phyloP scores from a whole-genome alignment of 2,329 filamentous ascomycete species.

The Paecilomyces variotii region DNA sequence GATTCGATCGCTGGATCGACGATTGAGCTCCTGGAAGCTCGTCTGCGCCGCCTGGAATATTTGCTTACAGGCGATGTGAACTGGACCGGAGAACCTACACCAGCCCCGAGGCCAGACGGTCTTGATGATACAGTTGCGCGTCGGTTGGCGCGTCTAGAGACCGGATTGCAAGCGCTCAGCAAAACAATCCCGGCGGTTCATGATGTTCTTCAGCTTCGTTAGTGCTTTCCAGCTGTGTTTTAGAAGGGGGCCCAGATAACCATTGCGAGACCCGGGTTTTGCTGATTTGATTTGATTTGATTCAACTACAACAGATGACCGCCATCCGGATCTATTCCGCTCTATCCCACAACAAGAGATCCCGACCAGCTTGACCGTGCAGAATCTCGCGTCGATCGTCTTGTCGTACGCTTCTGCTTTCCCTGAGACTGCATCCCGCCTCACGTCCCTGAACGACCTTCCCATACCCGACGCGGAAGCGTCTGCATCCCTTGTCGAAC shows the following conservation, averaged over 20 bases:
- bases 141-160: conserved; percentile 31
- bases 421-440: conserved; percentile 40
- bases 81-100: conserved; percentile 31
- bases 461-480: conserved; percentile 35
- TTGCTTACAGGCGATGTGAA: conserved; percentile 34
- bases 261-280: neutral
- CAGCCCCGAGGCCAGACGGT: conserved; percentile 24
- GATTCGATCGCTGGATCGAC: conserved; percentile 31
- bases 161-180: conserved; percentile 30
- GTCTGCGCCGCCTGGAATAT: conserved; percentile 37
- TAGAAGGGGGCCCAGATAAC: conserved; percentile 2
- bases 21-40: conserved; percentile 36
- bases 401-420: conserved; percentile 39
- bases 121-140: conserved; percentile 32
- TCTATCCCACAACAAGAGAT: conserved; percentile 23
- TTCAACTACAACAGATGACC: conserved; percentile 22
- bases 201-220: conserved; percentile 37
- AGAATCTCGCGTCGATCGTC: conserved; percentile 33
- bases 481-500: conserved; percentile 34
- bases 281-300: conserved; percentile 3
- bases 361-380: conserved; percentile 27
- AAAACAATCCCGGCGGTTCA: conserved; percentile 29
- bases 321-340: conserved; percentile 35
- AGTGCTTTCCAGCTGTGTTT: conserved; percentile 4
- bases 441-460: conserved; percentile 41